Conservation (phyloP, 2,329 filamentous ascomycete species). For the Rhynchosporium secalis region DNA sequence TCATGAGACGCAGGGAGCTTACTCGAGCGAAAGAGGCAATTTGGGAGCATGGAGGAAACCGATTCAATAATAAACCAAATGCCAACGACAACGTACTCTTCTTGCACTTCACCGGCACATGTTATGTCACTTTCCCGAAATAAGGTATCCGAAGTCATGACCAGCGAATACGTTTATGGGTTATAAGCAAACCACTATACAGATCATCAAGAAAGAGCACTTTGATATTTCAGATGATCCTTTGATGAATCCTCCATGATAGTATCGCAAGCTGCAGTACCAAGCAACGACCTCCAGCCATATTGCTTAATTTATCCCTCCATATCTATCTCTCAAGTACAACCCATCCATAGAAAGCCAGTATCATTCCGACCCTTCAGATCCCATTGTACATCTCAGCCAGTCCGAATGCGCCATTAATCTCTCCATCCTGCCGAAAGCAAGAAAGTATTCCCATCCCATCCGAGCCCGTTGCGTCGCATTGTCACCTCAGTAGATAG, state of each 20-base stretch:
- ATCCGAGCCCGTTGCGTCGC: background rate
- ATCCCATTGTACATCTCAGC: constrained; percentile 11
- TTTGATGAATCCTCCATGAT: background rate
- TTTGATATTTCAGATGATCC: background rate
- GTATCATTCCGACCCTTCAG: background rate
- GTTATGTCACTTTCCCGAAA: too few species aligned
- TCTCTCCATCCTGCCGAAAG: constrained; percentile 1
- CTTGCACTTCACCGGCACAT: too few species aligned
- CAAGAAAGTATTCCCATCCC: constrained; percentile 5
- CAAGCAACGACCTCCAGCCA: background rate
- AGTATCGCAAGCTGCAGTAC: background rate
- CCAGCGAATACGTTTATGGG: too few species aligned
- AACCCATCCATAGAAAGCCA: constrained; percentile 3
- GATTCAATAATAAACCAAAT: background rate
- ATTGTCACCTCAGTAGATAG: constrained; percentile 9
- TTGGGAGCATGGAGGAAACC: background rate
- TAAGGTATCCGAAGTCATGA: too few species aligned
- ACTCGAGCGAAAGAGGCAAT: background rate
- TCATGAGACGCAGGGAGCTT: too few species aligned
- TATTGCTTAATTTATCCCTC: background rate
- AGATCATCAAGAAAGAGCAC: background rate
- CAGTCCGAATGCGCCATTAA: constrained; percentile 6
- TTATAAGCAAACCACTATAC: background rate
- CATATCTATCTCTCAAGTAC: constrained; percentile 6
- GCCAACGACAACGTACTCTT: too few species aligned